A percentile compares a stretch with the other conserved stretches of the same genome.
phyloP scores from a whole-genome alignment of 2,329 filamentous ascomycete genomes.

The Fusarium drepaniforme region DNA sequence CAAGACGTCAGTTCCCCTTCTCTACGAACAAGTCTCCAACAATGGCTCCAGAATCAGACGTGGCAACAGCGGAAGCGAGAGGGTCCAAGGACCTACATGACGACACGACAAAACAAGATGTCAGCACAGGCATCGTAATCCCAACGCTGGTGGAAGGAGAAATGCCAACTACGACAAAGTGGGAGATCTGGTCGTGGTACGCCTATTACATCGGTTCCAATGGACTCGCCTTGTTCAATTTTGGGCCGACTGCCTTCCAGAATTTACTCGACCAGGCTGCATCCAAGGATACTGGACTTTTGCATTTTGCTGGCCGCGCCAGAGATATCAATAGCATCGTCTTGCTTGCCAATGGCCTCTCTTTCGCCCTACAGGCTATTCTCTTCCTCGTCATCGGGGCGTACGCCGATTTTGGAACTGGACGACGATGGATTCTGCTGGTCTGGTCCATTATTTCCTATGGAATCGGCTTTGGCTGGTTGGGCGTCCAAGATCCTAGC shows the following conservation, averaged over 20 bases:
- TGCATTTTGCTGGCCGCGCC: slow-evolving; percentile 67
- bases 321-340: slow-evolving; percentile 76
- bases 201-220: slow-evolving; percentile 76
- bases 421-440: slow-evolving; percentile 73
- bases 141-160: slow-evolving; percentile 25
- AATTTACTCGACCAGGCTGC: slow-evolving; percentile 73
- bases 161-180: slow-evolving; percentile 26
- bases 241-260: slow-evolving; percentile 73
- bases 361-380: slow-evolving; percentile 74
- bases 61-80: not conserved
- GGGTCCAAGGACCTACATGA: not conserved
- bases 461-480: slow-evolving; percentile 74
- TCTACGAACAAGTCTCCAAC: not conserved
- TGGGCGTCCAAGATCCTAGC: slow-evolving; percentile 70
- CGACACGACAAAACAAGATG: slow-evolving; percentile 4
- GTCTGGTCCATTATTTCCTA: slow-evolving; percentile 71
- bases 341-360: slow-evolving; percentile 74
- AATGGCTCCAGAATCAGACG: not conserved
- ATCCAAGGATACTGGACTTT: slow-evolving; percentile 61
- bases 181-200: slow-evolving; percentile 46
- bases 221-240: slow-evolving; percentile 72
- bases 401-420: slow-evolving; percentile 74
- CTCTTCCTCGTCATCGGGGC: slow-evolving; percentile 65
- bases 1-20: not conserved
- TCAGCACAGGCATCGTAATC: slow-evolving; percentile 19